phyloP scores from a whole-genome alignment of 2,329 filamentous ascomycete species.

The Fonsecaea nubica region DNA sequence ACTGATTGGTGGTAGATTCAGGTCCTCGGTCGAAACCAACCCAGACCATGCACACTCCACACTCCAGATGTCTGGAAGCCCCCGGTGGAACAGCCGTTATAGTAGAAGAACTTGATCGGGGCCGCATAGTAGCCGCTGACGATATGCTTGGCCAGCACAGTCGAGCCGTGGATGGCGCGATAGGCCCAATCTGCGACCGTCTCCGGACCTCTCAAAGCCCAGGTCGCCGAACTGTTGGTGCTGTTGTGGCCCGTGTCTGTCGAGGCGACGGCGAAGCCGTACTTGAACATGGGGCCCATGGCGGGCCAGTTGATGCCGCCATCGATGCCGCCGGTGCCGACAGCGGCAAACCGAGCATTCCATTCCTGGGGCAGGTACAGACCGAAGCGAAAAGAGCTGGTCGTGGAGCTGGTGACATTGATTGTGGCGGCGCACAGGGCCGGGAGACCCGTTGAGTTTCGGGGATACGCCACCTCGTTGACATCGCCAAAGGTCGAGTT shows the following conservation, averaged over 20 bases:
- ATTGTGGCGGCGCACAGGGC: constrained; percentile 48
- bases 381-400: constrained; percentile 47
- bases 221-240: constrained; percentile 42
- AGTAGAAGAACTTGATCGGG: constrained; percentile 54
- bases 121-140: constrained; percentile 50
- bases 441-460: constrained; percentile 39
- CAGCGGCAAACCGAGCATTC: constrained; percentile 44
- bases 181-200: constrained; percentile 49
- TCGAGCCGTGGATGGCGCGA: constrained; percentile 57
- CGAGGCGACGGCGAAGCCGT: constrained; percentile 52
- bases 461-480: no score
- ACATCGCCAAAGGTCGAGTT: no score
- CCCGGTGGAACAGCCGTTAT: constrained; percentile 57
- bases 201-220: constrained; percentile 50
- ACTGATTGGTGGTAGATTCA: no score
- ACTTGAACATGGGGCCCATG: constrained; percentile 49
- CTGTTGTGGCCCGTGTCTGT: constrained; percentile 56
- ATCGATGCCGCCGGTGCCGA: constrained; percentile 57
- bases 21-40: no score
- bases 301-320: constrained; percentile 51
- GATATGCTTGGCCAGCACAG: constrained; percentile 53
- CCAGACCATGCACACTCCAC: no score
- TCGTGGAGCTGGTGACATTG: constrained; percentile 46
- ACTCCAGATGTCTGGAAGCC: no score
- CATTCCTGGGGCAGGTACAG: constrained; percentile 48